phyloP scores from a whole-genome alignment of 176 grass and related monocot species.

The Urochloa ruziziensis region DNA sequence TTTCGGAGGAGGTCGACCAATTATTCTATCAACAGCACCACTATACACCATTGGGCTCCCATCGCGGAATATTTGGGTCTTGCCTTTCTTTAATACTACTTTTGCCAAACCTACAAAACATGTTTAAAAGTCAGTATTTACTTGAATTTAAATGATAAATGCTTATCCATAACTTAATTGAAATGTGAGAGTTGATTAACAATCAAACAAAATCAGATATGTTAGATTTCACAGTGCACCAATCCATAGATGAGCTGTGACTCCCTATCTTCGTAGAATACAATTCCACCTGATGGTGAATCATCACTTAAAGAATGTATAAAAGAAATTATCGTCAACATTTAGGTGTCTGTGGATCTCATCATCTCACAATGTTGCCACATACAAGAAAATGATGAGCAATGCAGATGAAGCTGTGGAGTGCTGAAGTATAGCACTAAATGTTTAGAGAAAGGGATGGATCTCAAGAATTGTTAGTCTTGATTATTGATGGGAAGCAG shows the following conservation, averaged over 20 bases:
- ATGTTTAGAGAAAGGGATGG: neutral
- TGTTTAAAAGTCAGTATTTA: conserved; percentile 5
- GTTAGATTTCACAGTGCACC: neutral
- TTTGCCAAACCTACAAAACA: conserved; percentile 65
- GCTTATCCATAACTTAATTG: neutral
- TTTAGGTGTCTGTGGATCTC: neutral
- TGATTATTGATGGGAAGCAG: neutral
- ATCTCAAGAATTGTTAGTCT: neutral
- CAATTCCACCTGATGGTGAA: too few species aligned
- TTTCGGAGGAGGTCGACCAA: conserved; percentile 68
- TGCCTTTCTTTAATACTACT: conserved; percentile 94
- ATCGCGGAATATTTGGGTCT: conserved; percentile 82
- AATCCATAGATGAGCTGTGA: neutral
- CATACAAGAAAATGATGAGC: neutral
- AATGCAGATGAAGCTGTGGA: neutral
- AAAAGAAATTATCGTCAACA: neutral
- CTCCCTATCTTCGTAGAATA: neutral
- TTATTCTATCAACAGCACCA: conserved; percentile 79
- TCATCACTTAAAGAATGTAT: neutral
- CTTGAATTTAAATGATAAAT: neutral
- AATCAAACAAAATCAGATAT: neutral
- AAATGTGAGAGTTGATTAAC: neutral
- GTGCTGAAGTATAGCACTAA: neutral
- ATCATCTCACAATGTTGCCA: neutral
- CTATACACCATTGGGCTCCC: conserved; percentile 97